phyloP scores from a whole-genome alignment of 495 filamentous ascomycete genomes.

The Lindgomyces ingoldianus region DNA sequence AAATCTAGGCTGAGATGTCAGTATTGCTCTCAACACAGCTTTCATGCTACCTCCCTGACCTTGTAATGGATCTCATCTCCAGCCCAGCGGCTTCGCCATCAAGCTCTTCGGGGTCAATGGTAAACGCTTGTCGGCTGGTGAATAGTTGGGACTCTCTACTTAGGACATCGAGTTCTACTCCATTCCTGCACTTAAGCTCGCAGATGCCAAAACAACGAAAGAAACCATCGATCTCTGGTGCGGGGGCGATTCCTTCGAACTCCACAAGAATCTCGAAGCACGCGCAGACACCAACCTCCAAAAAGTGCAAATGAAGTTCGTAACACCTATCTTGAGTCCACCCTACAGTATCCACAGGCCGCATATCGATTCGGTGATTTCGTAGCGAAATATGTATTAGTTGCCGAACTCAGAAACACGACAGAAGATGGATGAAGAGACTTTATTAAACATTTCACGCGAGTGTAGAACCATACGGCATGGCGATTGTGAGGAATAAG shows the following conservation, averaged over 20 bases:
- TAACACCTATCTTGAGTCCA: conserved; percentile 49
- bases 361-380: conserved; percentile 55
- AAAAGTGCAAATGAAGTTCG: conserved; percentile 46
- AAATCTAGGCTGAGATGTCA: conserved; percentile 48
- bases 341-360: conserved; percentile 52
- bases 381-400: conserved; percentile 52
- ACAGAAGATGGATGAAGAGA: conserved; percentile 47
- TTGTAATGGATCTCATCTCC: conserved; percentile 45
- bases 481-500: too few relatives aligned
- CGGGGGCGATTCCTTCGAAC: conserved; percentile 46
- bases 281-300: too few relatives aligned
- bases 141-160: conserved; percentile 42
- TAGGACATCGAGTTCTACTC: conserved; percentile 55
- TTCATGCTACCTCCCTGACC: conserved; percentile 23
- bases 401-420: conserved; percentile 49
- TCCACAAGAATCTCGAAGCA: conserved; percentile 48
- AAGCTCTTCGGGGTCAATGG: conserved; percentile 52
- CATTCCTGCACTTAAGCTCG: conserved; percentile 52
- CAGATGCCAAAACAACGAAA: conserved; percentile 49
- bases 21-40: not conserved
- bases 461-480: too few relatives aligned
- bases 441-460: too few relatives aligned
- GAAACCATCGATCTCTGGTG: conserved; percentile 52
- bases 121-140: conserved; percentile 49
- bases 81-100: conserved; percentile 53